A percentile compares a stretch with the other conserved stretches of the same genome.
Conservation (phyloP, 805 yeast species). For the Hagleromyces aurorensis region DNA sequence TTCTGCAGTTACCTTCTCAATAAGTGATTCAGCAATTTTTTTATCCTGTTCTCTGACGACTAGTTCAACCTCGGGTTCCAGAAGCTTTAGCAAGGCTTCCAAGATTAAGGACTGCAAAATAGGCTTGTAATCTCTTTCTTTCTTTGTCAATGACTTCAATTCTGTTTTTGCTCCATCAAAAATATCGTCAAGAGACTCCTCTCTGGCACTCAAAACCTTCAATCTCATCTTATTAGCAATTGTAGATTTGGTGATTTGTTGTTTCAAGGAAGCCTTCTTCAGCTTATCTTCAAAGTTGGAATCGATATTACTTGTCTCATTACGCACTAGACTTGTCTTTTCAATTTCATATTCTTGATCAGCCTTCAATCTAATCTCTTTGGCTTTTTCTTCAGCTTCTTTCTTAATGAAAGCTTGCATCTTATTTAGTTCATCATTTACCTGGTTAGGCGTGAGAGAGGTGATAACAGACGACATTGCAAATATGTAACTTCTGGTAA, state of each 20-base stretch:
- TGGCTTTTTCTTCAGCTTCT: slow-evolving; percentile 98
- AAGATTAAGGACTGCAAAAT: slow-evolving; percentile 71
- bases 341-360: slow-evolving; percentile 98
- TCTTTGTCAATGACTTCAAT: slow-evolving; percentile 46
- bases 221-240: slow-evolving; percentile 93
- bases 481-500: too few relatives aligned
- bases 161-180: slow-evolving; percentile 61
- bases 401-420: slow-evolving; percentile 98
- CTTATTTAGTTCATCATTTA: slow-evolving; percentile 89
- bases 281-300: slow-evolving; percentile 67
- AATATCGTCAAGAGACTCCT: slow-evolving; percentile 65
- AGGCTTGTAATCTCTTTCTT: slow-evolving; percentile 56
- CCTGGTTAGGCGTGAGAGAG: slow-evolving; percentile 44
- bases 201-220: slow-evolving; percentile 80
- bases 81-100: slow-evolving; percentile 63
- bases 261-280: slow-evolving; percentile 87
- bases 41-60: slow-evolving; percentile 40
- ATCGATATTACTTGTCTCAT: slow-evolving; percentile 86
- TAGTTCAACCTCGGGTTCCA: slow-evolving; percentile 62
- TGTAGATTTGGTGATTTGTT: slow-evolving; percentile 92
- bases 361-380: slow-evolving; percentile 90
- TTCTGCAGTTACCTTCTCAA: slow-evolving; percentile 50
- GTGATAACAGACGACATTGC: slow-evolving; percentile 32
- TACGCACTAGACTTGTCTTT: slow-evolving; percentile 88
- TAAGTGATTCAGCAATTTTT: slow-evolving; percentile 34